Percentiles rank a stretch among this genome's conserved stretches.
Conservation (phyloP, 148 eudicot genomes). For the Persicaria maculosa region DNA sequence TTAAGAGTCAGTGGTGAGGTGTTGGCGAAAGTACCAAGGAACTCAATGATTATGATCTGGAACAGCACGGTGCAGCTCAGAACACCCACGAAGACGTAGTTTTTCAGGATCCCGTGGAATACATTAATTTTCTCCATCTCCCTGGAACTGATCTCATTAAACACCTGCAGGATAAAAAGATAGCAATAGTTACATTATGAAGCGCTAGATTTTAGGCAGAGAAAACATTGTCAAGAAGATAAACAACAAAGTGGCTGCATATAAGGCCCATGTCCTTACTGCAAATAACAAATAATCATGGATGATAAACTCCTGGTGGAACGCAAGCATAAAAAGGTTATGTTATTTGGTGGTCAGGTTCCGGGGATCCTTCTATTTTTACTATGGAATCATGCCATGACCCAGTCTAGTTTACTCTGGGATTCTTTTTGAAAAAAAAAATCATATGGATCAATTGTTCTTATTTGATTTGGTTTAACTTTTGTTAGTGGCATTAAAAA, state of each 20-base stretch:
- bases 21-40: constrained; percentile 66
- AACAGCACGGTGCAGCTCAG: constrained; percentile 47
- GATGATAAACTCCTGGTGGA: too few relatives aligned
- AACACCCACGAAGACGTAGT: constrained; percentile 66
- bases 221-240: too few relatives aligned
- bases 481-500: not conserved
- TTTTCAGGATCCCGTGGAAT: constrained; percentile 58
- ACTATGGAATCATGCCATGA: too few relatives aligned
- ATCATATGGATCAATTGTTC: not conserved
- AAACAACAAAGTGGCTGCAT: too few relatives aligned
- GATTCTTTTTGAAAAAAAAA: not conserved
- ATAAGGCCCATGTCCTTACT: too few relatives aligned
- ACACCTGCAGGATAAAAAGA: constrained; percentile 33
- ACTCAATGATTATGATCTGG: constrained; percentile 68
- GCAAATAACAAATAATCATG: too few relatives aligned
- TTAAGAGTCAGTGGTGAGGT: constrained; percentile 51
- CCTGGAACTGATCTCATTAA: constrained; percentile 83
- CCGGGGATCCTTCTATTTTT: too few relatives aligned
- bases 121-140: constrained; percentile 88
- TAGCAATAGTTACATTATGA: not conserved
- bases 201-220: not conserved
- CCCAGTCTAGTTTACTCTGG: not conserved
- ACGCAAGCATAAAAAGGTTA: too few relatives aligned
- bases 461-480: not conserved
- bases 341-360: too few relatives aligned